Base-by-base conservation (phyloP, 1,284 basidiomycete species). In the Dichomitus squalens region DNA sequence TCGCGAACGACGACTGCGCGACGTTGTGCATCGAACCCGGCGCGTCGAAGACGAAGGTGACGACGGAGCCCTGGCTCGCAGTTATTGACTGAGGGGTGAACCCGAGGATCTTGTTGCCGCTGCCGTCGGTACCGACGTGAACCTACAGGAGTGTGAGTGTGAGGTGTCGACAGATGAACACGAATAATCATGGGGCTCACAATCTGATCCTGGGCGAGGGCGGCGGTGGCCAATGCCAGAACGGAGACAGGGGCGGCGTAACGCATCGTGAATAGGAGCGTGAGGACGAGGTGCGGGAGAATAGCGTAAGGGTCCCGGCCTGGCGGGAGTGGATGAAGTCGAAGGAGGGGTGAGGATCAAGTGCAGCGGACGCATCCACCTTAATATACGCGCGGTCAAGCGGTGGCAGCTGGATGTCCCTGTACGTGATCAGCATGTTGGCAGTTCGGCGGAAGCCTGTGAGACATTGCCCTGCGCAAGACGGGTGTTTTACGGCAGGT, bases 1-100 rank as follows among this genome's bases (percentile, higher is more conserved):
- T 62, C 12, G 61, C 64, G 60, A 83, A 81, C 0, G 74, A 69
- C 8, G 79, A 80, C 66, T 86, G 83, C 3, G 83, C 81, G 43
- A 84, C 74, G 47, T 78, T 78, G 68, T 85, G 83, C 67, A 81
- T 81, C 43, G 80, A 79, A 4, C 77, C 76, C 18, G 71, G 70
- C 52, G 79, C 79, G 52, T 70, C 70, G 66, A 79, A 84, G 33
- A 71, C 61, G 73, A 84, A 84, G 41, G 73, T 80, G 51, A 85
- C 66, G 14, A 76, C 70, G 14, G 79, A 76, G 35, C 80, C 81
- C 35, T 76, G 73, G 7, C 70, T 60, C 4, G 79, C 81, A 21
- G 66, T 80, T 53, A 83, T 59, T 39, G 58, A 71, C 39, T 69
- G 59, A 2, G 83, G 82, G 35, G 68, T 74, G 72, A 79, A 85